Evolutionary conservation across 345 rosid genomes (phyloP), one percentile per base, ranked within the genome.

Genomic region (Eucalyptus victrix): DNA sequence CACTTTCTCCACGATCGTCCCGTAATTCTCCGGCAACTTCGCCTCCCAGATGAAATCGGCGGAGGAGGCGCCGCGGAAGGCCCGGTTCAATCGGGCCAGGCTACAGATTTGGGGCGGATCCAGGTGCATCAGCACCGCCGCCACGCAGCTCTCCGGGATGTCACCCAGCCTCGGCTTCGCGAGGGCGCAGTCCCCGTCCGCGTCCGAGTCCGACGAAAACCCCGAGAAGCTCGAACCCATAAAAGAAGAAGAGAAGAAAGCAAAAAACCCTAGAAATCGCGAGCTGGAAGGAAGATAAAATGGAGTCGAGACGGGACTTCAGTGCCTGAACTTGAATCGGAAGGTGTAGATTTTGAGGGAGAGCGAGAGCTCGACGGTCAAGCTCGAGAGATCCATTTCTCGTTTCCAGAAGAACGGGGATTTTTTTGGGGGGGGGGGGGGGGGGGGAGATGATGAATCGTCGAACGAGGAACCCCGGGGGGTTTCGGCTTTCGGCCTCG

Each of bases 1-100:
- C 89, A 93, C 95, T 88, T 91, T 89, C 32, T 88, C 92, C 30
- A 91, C 91, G 51, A 94, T 91, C 32, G 89, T 89, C 19, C 24
- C 40, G 54, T 94, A 94, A 85, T 91, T 94, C 58, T 92, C 88
- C 81, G 97, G 97, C 76, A 95, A 86, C 89, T 95, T 95, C 24
- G 91, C 80, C n/a, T 93, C 95, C 97, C 96, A 95, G 28, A 95
- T 91, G 88, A 93, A 94, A 93, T 95, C 95, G 49, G 96, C 97
- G 3, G 92, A 93, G 21, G 97, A 95, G 32, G 96, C 96, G 8
- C 93, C 91, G 72, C 91, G 92, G 86, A 95, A 95, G 15, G 94
- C 83, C 80, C 91, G 90, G 88, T 92, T 94, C 90, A 95, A 88
- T 49, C 93, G 89, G 85, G 96, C 96, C 88, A 95, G 90, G 58